These are phyloP conservation scores for Thermomucor indicae-seudaticae DNA, from an alignment of 371 early-diverging fungal genomes.

Conservation along the genomic window DNA sequence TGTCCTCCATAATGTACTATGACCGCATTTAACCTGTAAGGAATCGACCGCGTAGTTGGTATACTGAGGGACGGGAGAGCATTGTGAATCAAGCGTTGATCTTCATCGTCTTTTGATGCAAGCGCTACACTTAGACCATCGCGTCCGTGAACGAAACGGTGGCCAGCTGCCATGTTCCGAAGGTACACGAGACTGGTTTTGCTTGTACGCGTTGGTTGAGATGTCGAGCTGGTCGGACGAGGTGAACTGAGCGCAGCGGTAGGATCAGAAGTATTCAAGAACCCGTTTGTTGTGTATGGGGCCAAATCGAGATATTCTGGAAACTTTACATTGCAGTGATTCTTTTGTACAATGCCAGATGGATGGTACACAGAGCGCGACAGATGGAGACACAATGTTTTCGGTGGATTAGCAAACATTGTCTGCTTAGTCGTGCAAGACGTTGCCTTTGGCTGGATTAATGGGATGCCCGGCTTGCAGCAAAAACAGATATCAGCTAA, in stretches of 20 bases:
- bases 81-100: conserved; percentile 28
- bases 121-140: conserved; percentile 36
- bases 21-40: conserved; percentile 78
- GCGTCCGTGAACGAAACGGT: conserved; percentile 35
- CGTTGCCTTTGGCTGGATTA: conserved; percentile 19
- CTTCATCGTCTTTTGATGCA: conserved; percentile 15
- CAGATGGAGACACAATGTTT: conserved; percentile 66
- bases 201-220: conserved; percentile 26
- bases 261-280: conserved; percentile 43
- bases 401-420: conserved; percentile 63
- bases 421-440: conserved; percentile 55
- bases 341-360: conserved; percentile 64
- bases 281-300: conserved; percentile 58
- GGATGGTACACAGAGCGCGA: conserved; percentile 69
- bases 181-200: conserved; percentile 43
- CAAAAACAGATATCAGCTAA: not conserved
- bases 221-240: conserved; percentile 5
- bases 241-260: conserved; percentile 34
- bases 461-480: conserved; percentile 36
- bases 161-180: conserved; percentile 43
- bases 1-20: conserved; percentile 84
- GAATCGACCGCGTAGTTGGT: conserved; percentile 27
- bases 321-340: conserved; percentile 60
- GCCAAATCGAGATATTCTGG: conserved; percentile 59
- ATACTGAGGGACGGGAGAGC: conserved; percentile 34